These are phyloP conservation scores for Capronia epimyces DNA, from an alignment of 2,329 filamentous ascomycete species.

Conservation along the genomic window DNA sequence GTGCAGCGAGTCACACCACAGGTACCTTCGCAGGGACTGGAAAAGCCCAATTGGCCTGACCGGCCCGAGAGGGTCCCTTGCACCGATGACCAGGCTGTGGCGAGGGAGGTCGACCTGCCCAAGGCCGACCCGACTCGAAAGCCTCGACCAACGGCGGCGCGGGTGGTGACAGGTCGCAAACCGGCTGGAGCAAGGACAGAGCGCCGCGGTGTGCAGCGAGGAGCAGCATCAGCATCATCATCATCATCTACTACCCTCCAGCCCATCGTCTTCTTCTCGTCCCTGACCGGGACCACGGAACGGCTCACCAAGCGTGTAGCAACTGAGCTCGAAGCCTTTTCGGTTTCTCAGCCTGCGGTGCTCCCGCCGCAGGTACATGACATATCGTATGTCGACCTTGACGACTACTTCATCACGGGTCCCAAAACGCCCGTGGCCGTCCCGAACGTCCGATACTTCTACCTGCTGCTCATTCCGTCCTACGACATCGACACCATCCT, in stretches of 20 bases:
- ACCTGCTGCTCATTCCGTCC: slow-evolving; percentile 77
- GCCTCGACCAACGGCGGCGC: slow-evolving; percentile 14
- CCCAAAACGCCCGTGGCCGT: slow-evolving; percentile 40
- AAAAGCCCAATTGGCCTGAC: slow-evolving; percentile 21
- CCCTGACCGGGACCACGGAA: slow-evolving; percentile 77
- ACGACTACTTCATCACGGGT: slow-evolving; percentile 80
- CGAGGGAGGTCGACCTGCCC: neutral
- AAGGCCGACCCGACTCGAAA: slow-evolving; percentile 13
- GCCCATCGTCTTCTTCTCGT: slow-evolving; percentile 81
- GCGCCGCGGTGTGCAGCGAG: neutral
- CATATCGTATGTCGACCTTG: slow-evolving; percentile 79
- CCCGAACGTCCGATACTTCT: slow-evolving; percentile 53
- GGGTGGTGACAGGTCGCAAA: slow-evolving; percentile 27
- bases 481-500: slow-evolving; percentile 95
- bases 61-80: neutral
- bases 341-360: slow-evolving; percentile 29
- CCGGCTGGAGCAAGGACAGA: slow-evolving; percentile 10
- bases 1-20: slow-evolving; percentile 7
- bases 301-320: slow-evolving; percentile 61
- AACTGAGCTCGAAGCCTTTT: slow-evolving; percentile 48
- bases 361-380: slow-evolving; percentile 64
- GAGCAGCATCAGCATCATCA: neutral
- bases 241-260: too few relatives aligned
- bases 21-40: slow-evolving; percentile 14
- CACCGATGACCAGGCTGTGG: neutral